Base-by-base conservation (phyloP, 345 rosid genomes). In the Arabidopsis thaliana region DNA sequence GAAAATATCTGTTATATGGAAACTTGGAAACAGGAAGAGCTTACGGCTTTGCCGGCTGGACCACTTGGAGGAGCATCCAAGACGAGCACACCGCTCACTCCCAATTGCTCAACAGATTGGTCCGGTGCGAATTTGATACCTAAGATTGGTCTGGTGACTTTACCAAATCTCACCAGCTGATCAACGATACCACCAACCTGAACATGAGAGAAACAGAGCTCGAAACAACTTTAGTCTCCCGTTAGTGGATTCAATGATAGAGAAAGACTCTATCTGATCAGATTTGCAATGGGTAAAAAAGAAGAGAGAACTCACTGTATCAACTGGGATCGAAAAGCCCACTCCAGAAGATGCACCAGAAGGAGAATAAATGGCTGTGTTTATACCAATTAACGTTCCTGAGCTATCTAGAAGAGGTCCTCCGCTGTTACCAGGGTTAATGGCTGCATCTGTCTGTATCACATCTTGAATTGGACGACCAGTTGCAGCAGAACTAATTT, bases 301-400 rank as follows among this genome's bases (percentile, higher is more conserved):
- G 53, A 13, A 24, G 49, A 3, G 13, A 74, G 30, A 65, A 87
- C 97, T 86, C 79, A 93, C 97, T 11, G 98, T 94, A 80, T 94
- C 98, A 63, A 94, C 96, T 59, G 97, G 98, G 83, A 94, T 94
- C 3, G 97, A 91, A 79, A 94, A 94, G 59, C 98, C 97, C 7
- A 94, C 98, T 59, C 98, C 98, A 71, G 98, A 91, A 51, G 98
- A 94, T 75, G 97, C 98, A 77, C 98, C 98, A 56, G 98, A 94
- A 63, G 98, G 98, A 59, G 98, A 94, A 82, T 91, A 91, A 77
- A 94, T 91, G 61, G 98, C 97, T 22, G 98, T 94, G 78, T 94
- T 94, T 60, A 94, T 86, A 76, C 98, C 98, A 55, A 94, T 94
- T 32, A 94, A 86, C 40, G 66, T 91, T 78, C 98, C 98, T 34